Evolutionary conservation across 805 yeast species (phyloP), one percentile per base, ranked within the genome.

Genomic region (Wickerhamomyces bovis): DNA sequence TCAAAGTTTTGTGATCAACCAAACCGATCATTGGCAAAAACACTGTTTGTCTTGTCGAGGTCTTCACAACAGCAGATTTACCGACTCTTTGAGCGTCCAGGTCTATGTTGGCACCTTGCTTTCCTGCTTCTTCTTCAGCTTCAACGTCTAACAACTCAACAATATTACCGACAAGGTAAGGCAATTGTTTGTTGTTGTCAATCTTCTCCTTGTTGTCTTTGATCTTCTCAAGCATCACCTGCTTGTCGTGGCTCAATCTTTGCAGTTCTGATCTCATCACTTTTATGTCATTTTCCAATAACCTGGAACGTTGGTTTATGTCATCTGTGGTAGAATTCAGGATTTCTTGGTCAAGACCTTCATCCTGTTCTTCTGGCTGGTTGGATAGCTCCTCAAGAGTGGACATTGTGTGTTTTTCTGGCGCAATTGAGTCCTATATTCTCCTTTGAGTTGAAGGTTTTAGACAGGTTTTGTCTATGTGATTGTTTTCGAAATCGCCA

Each of bases 31-130:
- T 78, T 31, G 99, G 99, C 63, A 94, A 72, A 60, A 94, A 94
- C 30, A 94, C 95, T 3, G 99, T 94, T 64, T 94, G 99, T 62
- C 99, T 81, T 10, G 99, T 94, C 1, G 97, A 88, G 0, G 99
- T 94, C 68, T 94, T 94, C 52, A 94, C 87, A 33, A 94, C 99
- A 1, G 99, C 99, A n/a, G 96, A 89, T 68, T 92, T 89, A 7
- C 99, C 98, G 39, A 80, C 79, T 52, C 96, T 81, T 12, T 95
- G 78, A 41, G 97, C 86, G 62, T 94, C 97, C 56, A 88, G 71
- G 67, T 94, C 97, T 41, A 89, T 85, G 61, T 90, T 92, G 48
- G 98, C 97, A 35, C 98, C 98, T 65, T 94, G 96, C 30, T 73
- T 74, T 52, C 76, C 80, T 23, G 92, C 94, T 48, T 83, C 87